phyloP scores from a whole-genome alignment of 139 green algal genomes.

The Tetraselmis striata region DNA sequence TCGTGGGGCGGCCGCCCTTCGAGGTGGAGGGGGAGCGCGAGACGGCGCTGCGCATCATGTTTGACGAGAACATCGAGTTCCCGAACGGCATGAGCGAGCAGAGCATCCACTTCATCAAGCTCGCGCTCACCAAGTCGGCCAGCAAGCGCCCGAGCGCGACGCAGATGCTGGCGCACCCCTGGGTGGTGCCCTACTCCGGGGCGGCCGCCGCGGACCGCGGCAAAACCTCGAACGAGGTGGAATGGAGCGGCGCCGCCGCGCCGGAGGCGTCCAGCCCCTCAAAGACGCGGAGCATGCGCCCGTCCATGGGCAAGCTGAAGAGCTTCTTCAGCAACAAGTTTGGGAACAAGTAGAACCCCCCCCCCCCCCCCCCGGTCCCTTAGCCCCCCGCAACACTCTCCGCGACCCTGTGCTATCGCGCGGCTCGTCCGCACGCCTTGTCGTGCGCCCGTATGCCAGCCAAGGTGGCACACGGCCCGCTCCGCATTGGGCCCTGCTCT shows the following conservation, averaged over 20 bases:
- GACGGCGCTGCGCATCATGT: constrained; percentile 4
- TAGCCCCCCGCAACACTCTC: no score
- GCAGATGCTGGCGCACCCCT: constrained; percentile 25
- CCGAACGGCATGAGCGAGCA: constrained; percentile 20
- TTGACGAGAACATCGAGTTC: constrained; percentile 18
- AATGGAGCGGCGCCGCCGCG: no score
- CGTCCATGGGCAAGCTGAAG: background rate
- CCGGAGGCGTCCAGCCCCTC: no score
- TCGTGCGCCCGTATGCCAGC: no score
- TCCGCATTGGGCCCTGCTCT: no score
- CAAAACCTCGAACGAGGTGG: no score
- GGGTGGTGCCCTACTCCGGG: constrained; percentile 4
- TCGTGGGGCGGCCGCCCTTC: constrained; percentile 45
- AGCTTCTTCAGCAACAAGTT: background rate
- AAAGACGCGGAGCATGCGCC: no score
- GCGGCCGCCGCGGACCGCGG: no score
- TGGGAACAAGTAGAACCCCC: background rate
- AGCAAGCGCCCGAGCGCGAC: constrained; percentile 18
- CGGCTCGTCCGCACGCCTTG: no score
- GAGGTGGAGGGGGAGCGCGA: background rate
- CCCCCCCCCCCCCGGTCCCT: no score
- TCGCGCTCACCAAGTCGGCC: constrained; percentile 21
- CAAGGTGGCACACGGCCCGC: no score
- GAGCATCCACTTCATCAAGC: constrained; percentile 28
- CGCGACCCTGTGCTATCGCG: no score